Evolutionary conservation across 192 early-diverging fungal species (phyloP).

Genomic region (Gamsiella multidivaricata): DNA sequence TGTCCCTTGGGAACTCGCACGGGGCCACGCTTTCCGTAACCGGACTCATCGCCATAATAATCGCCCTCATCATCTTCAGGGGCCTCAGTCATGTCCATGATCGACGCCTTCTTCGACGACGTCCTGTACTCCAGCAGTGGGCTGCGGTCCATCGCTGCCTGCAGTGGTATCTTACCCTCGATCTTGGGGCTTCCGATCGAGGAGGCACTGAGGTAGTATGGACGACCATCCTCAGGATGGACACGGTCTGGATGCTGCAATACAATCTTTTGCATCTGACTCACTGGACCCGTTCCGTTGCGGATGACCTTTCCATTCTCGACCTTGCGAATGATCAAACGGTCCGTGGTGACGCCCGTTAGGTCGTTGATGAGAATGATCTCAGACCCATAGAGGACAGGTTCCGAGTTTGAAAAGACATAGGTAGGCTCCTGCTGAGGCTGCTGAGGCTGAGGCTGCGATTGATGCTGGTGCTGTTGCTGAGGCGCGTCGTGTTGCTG

Average conservation of each 20-base stretch:
- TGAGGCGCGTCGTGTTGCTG: neutral
- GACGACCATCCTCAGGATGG: slow-evolving; percentile 36
- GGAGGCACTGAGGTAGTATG: slow-evolving; percentile 58
- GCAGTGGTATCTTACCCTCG: slow-evolving; percentile 52
- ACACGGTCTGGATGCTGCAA: slow-evolving; percentile 59
- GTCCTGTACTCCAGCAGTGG: slow-evolving; percentile 54
- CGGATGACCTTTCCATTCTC: slow-evolving; percentile 78
- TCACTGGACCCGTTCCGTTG: slow-evolving; percentile 74
- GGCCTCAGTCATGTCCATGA: slow-evolving; percentile 45
- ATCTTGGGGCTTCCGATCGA: slow-evolving; percentile 52
- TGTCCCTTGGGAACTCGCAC: slow-evolving; percentile 22
- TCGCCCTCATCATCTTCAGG: slow-evolving; percentile 38
- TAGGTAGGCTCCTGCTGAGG: slow-evolving; percentile 32
- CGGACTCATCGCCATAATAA: slow-evolving; percentile 8
- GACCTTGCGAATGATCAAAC: slow-evolving; percentile 84
- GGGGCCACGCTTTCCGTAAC: slow-evolving; percentile 16
- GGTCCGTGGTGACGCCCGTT: slow-evolving; percentile 73
- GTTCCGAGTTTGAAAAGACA: slow-evolving; percentile 53
- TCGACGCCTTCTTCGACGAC: slow-evolving; percentile 51
- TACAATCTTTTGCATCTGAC: slow-evolving; percentile 90
- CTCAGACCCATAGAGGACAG: slow-evolving; percentile 77
- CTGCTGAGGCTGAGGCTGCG: neutral
- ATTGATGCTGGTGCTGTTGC: neutral
- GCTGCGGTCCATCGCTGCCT: slow-evolving; percentile 53
- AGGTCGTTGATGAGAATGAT: slow-evolving; percentile 74